A percentile compares a stretch with the other conserved stretches of the same genome.
phyloP scores from a whole-genome alignment of 352 stramenopile species.

The Phytophthora uliginosa region DNA sequence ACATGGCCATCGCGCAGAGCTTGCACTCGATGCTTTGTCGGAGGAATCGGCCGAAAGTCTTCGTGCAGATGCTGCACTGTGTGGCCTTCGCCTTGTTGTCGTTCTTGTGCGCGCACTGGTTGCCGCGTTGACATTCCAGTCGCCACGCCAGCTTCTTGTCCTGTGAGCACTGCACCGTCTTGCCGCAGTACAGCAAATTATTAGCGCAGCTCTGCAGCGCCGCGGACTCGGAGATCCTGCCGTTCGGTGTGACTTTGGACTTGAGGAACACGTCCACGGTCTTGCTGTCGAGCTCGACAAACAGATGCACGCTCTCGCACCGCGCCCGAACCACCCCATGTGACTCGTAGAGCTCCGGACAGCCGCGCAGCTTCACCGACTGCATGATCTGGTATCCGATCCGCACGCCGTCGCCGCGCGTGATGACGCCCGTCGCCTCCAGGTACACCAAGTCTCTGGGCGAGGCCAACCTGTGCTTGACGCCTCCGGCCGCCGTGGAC shows the following conservation, averaged over 20 bases:
- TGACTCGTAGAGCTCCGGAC: constrained; percentile 46
- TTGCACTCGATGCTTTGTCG: constrained; percentile 51
- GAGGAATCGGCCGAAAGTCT: constrained; percentile 46
- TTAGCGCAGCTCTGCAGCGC: constrained; percentile 44
- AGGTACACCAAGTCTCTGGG: constrained; percentile 74
- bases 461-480: constrained; percentile 52
- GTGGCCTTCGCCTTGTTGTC: constrained; percentile 29
- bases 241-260: constrained; percentile 40
- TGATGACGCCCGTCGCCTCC: constrained; percentile 71
- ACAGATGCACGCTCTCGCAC: constrained; percentile 57
- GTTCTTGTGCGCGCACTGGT: constrained; percentile 26
- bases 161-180: constrained; percentile 49
- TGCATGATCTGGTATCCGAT: constrained; percentile 79
- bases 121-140: constrained; percentile 36
- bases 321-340: constrained; percentile 45
- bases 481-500: constrained; percentile 42
- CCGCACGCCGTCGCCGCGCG: constrained; percentile 51
- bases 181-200: constrained; percentile 57
- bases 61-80: constrained; percentile 56
- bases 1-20: constrained; percentile 57
- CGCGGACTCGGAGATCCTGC: constrained; percentile 37
- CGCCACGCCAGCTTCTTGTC: constrained; percentile 67
- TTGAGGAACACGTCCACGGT: constrained; percentile 56
- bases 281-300: constrained; percentile 39
- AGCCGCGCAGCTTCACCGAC: constrained; percentile 56